Evolutionary conservation across 2,329 filamentous ascomycete genomes (phyloP).

Genomic region (Orbilia brochopaga): DNA sequence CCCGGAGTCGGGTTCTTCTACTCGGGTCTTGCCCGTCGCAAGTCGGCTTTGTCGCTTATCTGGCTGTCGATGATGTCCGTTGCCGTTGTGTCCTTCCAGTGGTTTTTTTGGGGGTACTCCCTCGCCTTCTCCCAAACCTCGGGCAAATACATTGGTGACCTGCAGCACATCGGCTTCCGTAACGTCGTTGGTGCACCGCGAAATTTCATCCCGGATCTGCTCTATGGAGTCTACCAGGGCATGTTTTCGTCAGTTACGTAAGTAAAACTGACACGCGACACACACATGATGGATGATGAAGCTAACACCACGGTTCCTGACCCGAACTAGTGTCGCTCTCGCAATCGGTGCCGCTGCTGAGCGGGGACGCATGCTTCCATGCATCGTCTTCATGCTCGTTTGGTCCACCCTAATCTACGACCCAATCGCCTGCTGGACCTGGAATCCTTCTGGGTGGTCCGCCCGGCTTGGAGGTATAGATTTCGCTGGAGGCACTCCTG

Average conservation of each 20-base stretch:
- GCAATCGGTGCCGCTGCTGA: constrained; percentile 85
- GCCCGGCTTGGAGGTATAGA: constrained; percentile 80
- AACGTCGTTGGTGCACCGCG: constrained; percentile 76
- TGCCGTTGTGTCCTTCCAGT: constrained; percentile 82
- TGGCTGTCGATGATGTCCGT: constrained; percentile 83
- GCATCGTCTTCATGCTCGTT: constrained; percentile 89
- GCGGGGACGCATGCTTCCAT: constrained; percentile 84
- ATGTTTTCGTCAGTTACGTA: constrained; percentile 90
- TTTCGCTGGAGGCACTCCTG: constrained; percentile 87
- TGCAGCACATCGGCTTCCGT: constrained; percentile 79
- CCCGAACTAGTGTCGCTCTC: constrained; percentile 70
- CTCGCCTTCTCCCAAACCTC: constrained; percentile 80
- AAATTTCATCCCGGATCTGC: constrained; percentile 73
- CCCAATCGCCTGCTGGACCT: constrained; percentile 92
- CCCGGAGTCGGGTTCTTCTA: constrained; percentile 95
- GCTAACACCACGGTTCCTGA: constrained; percentile 42
- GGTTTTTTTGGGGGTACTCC: constrained; percentile 95
- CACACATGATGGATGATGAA: constrained; percentile 13
- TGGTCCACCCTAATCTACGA: constrained; percentile 92
- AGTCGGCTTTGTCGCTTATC: constrained; percentile 84
- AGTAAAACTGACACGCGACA: constrained; percentile 57
- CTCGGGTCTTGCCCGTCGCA: constrained; percentile 84
- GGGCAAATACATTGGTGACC: constrained; percentile 75
- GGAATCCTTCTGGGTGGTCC: constrained; percentile 83
- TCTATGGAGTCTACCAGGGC: constrained; percentile 85